These are phyloP conservation scores for Claviceps cyperi DNA, from an alignment of 2,329 filamentous ascomycete genomes.

Conservation along the genomic window DNA sequence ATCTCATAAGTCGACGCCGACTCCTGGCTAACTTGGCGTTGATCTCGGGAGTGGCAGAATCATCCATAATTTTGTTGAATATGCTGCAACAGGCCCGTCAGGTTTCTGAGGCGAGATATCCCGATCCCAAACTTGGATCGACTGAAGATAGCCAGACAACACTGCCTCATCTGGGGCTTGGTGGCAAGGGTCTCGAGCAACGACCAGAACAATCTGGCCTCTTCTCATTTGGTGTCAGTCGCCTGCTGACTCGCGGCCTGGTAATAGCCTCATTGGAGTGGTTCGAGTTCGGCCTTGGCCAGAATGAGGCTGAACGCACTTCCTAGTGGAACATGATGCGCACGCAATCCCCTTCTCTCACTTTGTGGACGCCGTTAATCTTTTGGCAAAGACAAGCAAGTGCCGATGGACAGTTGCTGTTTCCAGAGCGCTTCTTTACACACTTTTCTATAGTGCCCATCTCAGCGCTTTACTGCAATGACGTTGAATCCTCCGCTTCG, in stretches of 20 bases:
- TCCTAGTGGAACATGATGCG: background rate
- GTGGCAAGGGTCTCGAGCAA: constrained; percentile 6
- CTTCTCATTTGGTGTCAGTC: constrained; percentile 2
- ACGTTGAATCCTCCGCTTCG: constrained; percentile 19
- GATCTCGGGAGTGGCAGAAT: background rate
- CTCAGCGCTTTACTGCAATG: constrained; percentile 11
- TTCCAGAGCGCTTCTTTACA: background rate
- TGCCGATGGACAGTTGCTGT: background rate
- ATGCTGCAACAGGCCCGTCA: background rate
- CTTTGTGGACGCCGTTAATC: background rate
- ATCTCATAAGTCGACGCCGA: constrained; percentile 3
- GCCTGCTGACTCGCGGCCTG: constrained; percentile 1
- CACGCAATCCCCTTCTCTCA: background rate
- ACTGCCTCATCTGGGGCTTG: constrained; percentile 4
- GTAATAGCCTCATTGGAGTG: background rate
- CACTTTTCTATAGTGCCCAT: background rate
- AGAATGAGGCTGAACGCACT: background rate
- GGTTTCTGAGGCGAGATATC: background rate
- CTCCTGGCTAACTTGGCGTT: background rate
- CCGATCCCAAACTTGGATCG: background rate
- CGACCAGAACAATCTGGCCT: constrained; percentile 1
- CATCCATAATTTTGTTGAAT: background rate
- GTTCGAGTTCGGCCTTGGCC: background rate
- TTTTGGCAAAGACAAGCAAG: background rate
- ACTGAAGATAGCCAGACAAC: background rate